These are phyloP conservation scores for Eremomyces bilateralis DNA, from an alignment of 495 filamentous ascomycete species.

Conservation along the genomic window DNA sequence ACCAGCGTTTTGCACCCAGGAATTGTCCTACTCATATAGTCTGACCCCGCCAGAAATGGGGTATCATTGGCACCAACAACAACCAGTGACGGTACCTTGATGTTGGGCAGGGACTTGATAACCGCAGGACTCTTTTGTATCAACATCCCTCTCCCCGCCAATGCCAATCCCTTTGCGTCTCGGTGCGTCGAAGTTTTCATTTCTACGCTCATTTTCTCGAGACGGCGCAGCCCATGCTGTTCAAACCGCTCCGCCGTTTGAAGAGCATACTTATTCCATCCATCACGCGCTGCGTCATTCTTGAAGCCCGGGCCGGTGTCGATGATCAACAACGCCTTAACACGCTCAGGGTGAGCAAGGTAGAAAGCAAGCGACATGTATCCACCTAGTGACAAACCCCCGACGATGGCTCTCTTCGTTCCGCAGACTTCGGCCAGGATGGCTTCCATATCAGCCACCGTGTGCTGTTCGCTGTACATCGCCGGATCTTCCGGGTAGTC, in stretches of 20 bases:
- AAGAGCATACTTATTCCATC: slow-evolving; percentile 9
- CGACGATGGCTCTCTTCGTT: slow-evolving; percentile 5
- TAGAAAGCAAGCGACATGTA: slow-evolving; percentile 12
- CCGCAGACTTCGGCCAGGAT: slow-evolving; percentile 7
- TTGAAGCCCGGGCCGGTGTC: slow-evolving; percentile 13
- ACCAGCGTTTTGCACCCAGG: slow-evolving; percentile 9
- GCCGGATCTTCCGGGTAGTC: slow-evolving; percentile 7
- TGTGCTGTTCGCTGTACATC: slow-evolving; percentile 9
- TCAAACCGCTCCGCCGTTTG: slow-evolving; percentile 9
- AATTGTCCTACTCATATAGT: slow-evolving; percentile 12
- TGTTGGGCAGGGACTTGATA: slow-evolving; percentile 7
- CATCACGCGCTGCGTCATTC: slow-evolving; percentile 9
- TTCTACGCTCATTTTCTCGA: slow-evolving; percentile 5
- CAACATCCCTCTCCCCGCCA: slow-evolving; percentile 10
- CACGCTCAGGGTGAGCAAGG: slow-evolving; percentile 5
- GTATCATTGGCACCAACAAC: slow-evolving; percentile 9
- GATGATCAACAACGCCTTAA: slow-evolving; percentile 8
- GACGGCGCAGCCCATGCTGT: slow-evolving; percentile 4
- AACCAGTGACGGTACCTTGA: slow-evolving; percentile 8
- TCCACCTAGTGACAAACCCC: slow-evolving; percentile 10
- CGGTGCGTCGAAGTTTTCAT: slow-evolving; percentile 7
- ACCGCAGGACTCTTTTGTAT: slow-evolving; percentile 7
- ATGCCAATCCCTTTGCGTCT: slow-evolving; percentile 6
- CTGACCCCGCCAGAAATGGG: slow-evolving; percentile 7
- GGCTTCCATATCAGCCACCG: slow-evolving; percentile 9